phyloP scores from a whole-genome alignment of 2,329 filamentous ascomycete genomes.

The Colletotrichum shisoi region DNA sequence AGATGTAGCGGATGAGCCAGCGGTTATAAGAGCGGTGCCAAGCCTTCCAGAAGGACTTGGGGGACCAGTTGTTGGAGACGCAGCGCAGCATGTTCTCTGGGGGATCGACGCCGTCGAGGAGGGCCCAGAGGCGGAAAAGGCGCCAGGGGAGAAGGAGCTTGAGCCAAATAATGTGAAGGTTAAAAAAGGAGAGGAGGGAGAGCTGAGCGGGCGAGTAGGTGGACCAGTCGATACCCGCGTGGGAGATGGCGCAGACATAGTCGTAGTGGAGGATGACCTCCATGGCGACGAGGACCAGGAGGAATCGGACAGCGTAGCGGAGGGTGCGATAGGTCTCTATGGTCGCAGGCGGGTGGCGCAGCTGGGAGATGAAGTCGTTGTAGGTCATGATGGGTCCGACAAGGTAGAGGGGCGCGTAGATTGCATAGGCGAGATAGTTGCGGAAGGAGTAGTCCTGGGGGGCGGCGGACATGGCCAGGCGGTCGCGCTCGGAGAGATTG shows the following conservation, averaged over 20 bases:
- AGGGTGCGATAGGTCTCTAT: constrained; percentile 75
- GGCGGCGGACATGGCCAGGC: constrained; percentile 77
- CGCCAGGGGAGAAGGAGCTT: constrained; percentile 97
- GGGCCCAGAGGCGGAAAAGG: constrained; percentile 96
- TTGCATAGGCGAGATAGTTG: constrained; percentile 86
- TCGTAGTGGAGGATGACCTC: constrained; percentile 90
- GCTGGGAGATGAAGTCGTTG: constrained; percentile 95
- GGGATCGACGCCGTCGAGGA: constrained; percentile 89
- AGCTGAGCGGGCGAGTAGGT: constrained; percentile 87
- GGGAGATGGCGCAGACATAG: constrained; percentile 92
- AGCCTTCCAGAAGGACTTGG: constrained; percentile 89
- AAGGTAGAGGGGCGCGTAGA: constrained; percentile 93
- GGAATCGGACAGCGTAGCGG: constrained; percentile 84
- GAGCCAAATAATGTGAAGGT: constrained; percentile 96
- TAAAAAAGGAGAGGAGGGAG: constrained; percentile 91
- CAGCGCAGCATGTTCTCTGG: constrained; percentile 99
- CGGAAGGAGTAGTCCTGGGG: constrained; percentile 76
- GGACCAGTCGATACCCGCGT: constrained; percentile 79
- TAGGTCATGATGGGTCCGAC: constrained; percentile 94
- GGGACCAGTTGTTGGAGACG: constrained; percentile 92
- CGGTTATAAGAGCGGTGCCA: constrained; percentile 97
- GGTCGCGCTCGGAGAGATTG: constrained; percentile 86
- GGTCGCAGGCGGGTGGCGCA: constrained; percentile 74
- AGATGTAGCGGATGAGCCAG: constrained; percentile 93
- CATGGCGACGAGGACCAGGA: constrained; percentile 83